These are phyloP conservation scores for Globisporangium heterothallicum DNA, from an alignment of 352 stramenopile genomes.

Conservation along the genomic window DNA sequence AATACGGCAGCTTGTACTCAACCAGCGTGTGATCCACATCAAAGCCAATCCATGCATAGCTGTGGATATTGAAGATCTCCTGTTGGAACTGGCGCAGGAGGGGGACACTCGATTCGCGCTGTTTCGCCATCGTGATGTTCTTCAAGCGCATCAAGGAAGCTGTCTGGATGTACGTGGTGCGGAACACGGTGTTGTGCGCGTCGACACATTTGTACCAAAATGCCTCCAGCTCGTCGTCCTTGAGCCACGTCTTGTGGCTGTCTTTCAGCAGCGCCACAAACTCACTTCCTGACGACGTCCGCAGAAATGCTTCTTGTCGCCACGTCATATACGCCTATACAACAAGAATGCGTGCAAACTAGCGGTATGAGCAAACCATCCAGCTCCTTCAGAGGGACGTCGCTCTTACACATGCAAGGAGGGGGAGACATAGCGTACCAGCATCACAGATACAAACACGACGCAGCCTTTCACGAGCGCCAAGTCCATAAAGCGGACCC, in stretches of 20 bases:
- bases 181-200: constrained; percentile 31
- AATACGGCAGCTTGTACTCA: constrained; percentile 37
- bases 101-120: constrained; percentile 19
- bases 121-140: constrained; percentile 24
- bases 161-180: constrained; percentile 25
- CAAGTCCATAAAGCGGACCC: constrained; percentile 42
- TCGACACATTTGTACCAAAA: constrained; percentile 39
- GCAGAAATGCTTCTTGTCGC: constrained; percentile 27
- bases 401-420: too few species aligned
- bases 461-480: constrained; percentile 38
- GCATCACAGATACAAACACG: constrained; percentile 32
- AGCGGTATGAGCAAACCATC: too few species aligned
- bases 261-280: constrained; percentile 23
- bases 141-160: constrained; percentile 32
- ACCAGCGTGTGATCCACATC: constrained; percentile 51
- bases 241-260: constrained; percentile 26
- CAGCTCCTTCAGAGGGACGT: too few species aligned
- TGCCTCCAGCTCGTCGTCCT: constrained; percentile 31
- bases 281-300: constrained; percentile 15
- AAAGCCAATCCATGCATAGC: constrained; percentile 56
- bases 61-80: constrained; percentile 27
- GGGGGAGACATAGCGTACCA: constrained; percentile 17
- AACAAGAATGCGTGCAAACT: neutral
- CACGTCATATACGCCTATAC: constrained; percentile 25
- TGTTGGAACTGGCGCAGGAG: constrained; percentile 26